Evolutionary conservation across 352 stramenopile genomes (phyloP), one percentile per base, ranked within the genome.

Genomic region (Pythium oligandrum): DNA sequence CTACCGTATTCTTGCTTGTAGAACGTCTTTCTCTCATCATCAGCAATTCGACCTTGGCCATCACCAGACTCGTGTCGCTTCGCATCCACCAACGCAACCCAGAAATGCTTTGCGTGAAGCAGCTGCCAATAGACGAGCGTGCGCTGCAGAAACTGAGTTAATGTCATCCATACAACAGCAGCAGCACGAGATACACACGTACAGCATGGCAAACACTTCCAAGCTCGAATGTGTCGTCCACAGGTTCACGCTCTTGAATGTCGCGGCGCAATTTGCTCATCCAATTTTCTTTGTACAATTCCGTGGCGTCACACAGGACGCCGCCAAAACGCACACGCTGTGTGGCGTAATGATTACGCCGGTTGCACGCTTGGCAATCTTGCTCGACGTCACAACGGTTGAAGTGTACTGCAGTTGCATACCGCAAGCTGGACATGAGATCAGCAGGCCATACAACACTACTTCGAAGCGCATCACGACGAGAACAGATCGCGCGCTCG

Each of bases 151-250:
- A 46, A 12, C 55, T 44, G 7, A 61, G 9, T n/a, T 11, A 31
- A 0, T 26, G 38, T 42, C 47, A 3, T 3, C 61, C 4, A 31
- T 30, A 40, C 1, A 54, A 9, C 30, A 42, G 38, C 7, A 42
- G 38, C 38, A 42, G 38, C 46, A 3, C 2, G 35, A 12, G 38
- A 42, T 42, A 12, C 8, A 52, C 36, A 42, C 73, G 50, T 86
- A 93, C 83, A 45, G 79, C 79, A 51, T 90, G 79, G 17, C 83
- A 94, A 0, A 86, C 69, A 35, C 75, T 88, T n/a, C 83, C 83
- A 55, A 94, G 78, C 53, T 90, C 63, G 48, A 89, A 94, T 5
- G 58, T 68, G 1, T 43, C 51, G 2, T 53, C 45, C 17, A 82
- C 63, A 0, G 69, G 51, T 10, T 63, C 53, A 39, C 63, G 52